Base-by-base conservation (phyloP, 176 grass and related monocot species). In the Cenchrus fungigraminus region DNA sequence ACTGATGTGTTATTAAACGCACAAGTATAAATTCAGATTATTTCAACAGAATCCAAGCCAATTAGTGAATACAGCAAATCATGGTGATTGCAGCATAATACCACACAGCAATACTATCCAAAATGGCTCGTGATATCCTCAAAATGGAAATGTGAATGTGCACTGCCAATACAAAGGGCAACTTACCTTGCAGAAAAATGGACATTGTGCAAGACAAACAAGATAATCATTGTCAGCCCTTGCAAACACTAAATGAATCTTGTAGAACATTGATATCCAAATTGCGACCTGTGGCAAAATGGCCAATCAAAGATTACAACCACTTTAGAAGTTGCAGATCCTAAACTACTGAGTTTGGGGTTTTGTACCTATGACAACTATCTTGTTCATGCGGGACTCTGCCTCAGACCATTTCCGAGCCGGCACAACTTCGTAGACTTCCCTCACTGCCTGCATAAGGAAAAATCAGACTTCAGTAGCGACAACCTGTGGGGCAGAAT, bases 381-480 rank as follows among this genome's bases (percentile, higher is more conserved):
- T 93, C 77, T 94, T 98, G 86, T 90, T 98, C 73, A 83, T 86
- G 57, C 61, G 77, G 74, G 92, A 82, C 78, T 95, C 88, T 77
- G 79, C 73, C 47, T 94, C 72, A 13, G 79, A 61, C 96, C 96
- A 98, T 83, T 92, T 71, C 53, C 89, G 89, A 83, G 92, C 87
- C 8, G 96, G 89, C 46, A 92, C 74, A 85, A 95, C 84, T 86
- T 98, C 96, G 44, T 98, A 98, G 32, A 98, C 88, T 77, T 98
- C 96, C 91, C 91, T 95, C 81, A 98, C 96, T 71, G 96, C 96
- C 96, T 98, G 89, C 68, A 87, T 87, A 75, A 77, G 34, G 68
- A 0, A 56, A 87, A 66, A 89, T 32, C 20, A 83, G 31, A 81
- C 11, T 76, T 89, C 5, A 63, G 63, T 14, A 74, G 44, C 74